Evolutionary conservation across 805 yeast species (phyloP).

Genomic region (Candida xiaguanensis): DNA sequence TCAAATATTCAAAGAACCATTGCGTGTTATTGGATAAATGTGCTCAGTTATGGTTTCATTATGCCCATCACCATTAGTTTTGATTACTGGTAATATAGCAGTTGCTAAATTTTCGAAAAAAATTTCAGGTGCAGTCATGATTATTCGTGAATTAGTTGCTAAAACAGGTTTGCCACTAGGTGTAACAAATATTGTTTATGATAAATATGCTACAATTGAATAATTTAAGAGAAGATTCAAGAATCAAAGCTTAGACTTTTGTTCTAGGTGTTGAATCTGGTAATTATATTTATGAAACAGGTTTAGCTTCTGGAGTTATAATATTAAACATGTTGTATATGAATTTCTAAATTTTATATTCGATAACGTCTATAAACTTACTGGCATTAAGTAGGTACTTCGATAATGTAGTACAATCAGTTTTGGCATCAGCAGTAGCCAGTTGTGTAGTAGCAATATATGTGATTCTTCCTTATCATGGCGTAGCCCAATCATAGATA

Average conservation of each 20-base stretch:
- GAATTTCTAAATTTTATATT: too few relatives aligned
- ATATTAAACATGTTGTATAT: too few relatives aligned
- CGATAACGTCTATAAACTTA: too few relatives aligned
- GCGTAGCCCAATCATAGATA: too few relatives aligned
- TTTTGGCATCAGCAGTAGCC: too few relatives aligned
- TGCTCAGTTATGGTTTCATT: conserved; percentile 82
- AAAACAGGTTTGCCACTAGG: conserved; percentile 78
- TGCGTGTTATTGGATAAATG: conserved; percentile 74
- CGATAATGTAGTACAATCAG: too few relatives aligned
- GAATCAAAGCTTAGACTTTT: conserved; percentile 73
- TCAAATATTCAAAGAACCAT: conserved; percentile 67
- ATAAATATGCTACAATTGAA: conserved; percentile 70
- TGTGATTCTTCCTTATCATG: too few relatives aligned
- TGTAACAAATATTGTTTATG: conserved; percentile 68
- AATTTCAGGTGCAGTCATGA: conserved; percentile 78
- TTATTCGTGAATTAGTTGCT: conserved; percentile 65
- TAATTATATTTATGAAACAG: conserved; percentile 63
- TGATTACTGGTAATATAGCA: conserved; percentile 71
- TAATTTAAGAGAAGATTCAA: conserved; percentile 65
- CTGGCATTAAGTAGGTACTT: too few relatives aligned
- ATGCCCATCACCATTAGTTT: conserved; percentile 60
- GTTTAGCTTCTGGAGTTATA: too few relatives aligned
- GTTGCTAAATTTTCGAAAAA: conserved; percentile 62
- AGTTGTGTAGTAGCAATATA: too few relatives aligned
- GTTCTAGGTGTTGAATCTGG: conserved; percentile 82